Evolutionary conservation across 169 alveolate species (phyloP), one percentile per base, ranked within the genome.

Genomic region (Cryptosporidium ubiquitum): DNA sequence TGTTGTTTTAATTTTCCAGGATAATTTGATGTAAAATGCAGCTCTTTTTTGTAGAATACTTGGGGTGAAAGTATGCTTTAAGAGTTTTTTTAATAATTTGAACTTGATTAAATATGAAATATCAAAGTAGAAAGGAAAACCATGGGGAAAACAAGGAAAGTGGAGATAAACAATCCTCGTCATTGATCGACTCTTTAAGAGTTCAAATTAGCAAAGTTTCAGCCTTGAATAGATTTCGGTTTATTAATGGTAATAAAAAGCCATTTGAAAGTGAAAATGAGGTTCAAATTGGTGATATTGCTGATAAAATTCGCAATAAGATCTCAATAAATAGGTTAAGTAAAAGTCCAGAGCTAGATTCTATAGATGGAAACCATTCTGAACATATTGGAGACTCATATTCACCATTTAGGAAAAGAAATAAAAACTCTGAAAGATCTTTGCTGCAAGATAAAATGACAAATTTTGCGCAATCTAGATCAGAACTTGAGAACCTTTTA

Each of bases 371-470:
- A 9, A 55, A 55, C 2, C n/a, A n/a, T 55, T 55, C 66, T 23
- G 52, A 64, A 18, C 26, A 37, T 10, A 47, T 14, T 47, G 49
- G 31, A 31, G 85, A 57, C 35, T 4, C 18, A 3, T 55, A 37
- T 10, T 73, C 85, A 20, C 85, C 85, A 7, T 73, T 73, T 12
- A 57, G 70, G 9, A 73, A 73, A 44, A 73, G 52, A 55, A 39
- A 29, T 3, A 73, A 55, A n/a, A 31, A n/a, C 55, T 5, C 20
- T 10, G 69, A 33, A 29, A 37, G 47, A 4, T 33, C 57, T 52
- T 73, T 18, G 16, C 47, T 73, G 42, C 44, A 58, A 73, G 37
- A 73, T 18, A 29, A 73, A 23, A 58, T 73, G 35, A 55, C 57
- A 1, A 18, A 29, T n/a, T 73, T 51, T 58, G 33, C 1, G 14